These are phyloP conservation scores for Coniella lustricola DNA, from an alignment of 2,329 filamentous ascomycete genomes.

Conservation along the genomic window DNA sequence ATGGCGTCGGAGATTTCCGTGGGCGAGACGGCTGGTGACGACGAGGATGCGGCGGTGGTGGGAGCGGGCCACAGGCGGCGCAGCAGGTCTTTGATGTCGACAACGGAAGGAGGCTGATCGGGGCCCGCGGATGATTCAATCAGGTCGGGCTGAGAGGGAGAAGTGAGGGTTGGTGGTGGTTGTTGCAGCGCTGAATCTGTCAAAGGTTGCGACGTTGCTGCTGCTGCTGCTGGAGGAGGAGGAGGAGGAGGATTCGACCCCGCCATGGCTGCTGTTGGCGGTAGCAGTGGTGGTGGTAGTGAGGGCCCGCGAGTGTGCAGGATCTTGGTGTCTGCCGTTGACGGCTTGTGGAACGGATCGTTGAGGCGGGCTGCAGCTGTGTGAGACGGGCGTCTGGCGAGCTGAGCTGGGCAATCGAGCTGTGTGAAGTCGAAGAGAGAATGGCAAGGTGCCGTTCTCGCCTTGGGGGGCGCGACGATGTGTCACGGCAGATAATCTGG, in stretches of 20 bases:
- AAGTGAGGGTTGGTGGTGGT: background rate
- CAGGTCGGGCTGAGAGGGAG: constrained; percentile 10
- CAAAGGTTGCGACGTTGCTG: background rate
- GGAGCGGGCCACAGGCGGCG: constrained; percentile 55
- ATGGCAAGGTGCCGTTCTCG: too few species aligned
- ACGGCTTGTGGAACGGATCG: too few species aligned
- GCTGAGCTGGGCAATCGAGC: too few species aligned
- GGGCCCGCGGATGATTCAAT: constrained; percentile 9
- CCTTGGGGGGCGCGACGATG: background rate
- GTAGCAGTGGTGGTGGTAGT: too few species aligned
- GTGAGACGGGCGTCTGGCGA: too few species aligned
- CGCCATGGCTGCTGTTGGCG: background rate
- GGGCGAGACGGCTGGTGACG: constrained; percentile 52
- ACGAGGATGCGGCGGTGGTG: background rate
- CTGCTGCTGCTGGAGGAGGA: background rate
- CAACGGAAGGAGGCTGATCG: constrained; percentile 17
- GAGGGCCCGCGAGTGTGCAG: too few species aligned
- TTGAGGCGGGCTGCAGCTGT: too few species aligned
- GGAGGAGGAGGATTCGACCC: background rate
- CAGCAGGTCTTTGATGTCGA: constrained; percentile 65
- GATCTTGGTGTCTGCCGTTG: too few species aligned
- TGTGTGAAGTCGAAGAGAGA: too few species aligned
- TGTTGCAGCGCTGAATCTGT: background rate
- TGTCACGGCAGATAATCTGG: background rate
- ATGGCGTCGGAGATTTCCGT: constrained; percentile 85